A percentile compares a stretch with the other conserved stretches of the same genome.
Evolutionary conservation across 345 rosid genomes (phyloP).

Genomic region (Salix suchowensis): DNA sequence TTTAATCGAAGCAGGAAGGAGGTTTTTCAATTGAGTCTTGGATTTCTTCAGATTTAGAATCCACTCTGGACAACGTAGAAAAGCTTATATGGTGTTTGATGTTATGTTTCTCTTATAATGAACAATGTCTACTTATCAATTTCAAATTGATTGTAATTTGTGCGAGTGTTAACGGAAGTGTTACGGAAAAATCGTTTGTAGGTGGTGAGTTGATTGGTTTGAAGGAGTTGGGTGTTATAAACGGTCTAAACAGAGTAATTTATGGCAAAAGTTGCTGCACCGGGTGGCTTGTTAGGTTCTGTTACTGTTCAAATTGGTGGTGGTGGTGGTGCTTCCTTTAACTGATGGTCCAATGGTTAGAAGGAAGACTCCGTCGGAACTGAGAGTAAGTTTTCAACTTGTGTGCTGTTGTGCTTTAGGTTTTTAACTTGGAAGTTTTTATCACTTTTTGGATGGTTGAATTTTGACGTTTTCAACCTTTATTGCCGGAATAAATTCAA

Average conservation of each 20-base stretch:
- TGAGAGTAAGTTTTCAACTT: slow-evolving; percentile 40
- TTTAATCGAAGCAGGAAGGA: background rate
- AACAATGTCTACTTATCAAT: background rate
- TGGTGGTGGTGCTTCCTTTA: slow-evolving; percentile 35
- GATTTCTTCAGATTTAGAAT: background rate
- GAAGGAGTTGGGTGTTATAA: background rate
- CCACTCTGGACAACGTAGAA: background rate
- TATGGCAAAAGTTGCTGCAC: slow-evolving; percentile 71
- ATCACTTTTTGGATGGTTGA: background rate
- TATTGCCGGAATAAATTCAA: too few relatives aligned
- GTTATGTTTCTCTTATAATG: background rate
- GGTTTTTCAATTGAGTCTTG: background rate
- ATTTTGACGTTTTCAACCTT: background rate
- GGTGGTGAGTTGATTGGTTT: slow-evolving; percentile 17
- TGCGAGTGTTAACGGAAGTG: background rate
- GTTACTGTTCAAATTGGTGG: slow-evolving; percentile 45
- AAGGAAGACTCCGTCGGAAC: slow-evolving; percentile 84
- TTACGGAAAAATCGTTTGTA: background rate
- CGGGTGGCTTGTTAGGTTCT: slow-evolving; percentile 44
- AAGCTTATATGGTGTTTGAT: background rate
- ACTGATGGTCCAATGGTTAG: slow-evolving; percentile 39
- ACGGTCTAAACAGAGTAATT: background rate
- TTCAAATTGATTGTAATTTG: background rate
- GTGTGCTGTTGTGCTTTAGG: background rate
- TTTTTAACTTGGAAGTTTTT: background rate